Evolutionary conservation across 805 yeast species (phyloP), one percentile per base, ranked within the genome.

Genomic region (Blastobotrys peoriensis): DNA sequence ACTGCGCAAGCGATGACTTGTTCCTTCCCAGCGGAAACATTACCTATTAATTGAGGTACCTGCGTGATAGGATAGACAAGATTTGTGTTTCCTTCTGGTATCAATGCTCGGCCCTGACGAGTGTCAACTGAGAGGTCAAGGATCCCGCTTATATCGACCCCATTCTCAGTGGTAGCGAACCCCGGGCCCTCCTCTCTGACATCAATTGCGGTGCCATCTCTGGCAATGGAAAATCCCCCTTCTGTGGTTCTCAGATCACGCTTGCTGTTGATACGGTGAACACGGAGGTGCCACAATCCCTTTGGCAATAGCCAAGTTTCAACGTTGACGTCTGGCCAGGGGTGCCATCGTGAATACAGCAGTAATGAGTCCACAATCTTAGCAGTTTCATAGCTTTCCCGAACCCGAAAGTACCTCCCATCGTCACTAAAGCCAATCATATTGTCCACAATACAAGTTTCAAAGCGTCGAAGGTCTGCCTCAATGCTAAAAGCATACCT

Each of bases 401-500:
- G 17, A 18, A 46, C 44, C 21, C 52, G 34, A 45, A 40, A 43
- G 30, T 39, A 37, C 36, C 25, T 23, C 17, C 46, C 51, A 36
- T 56, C 60, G 13, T 46, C 51, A 10, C 51, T 38, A 28, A 56
- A 43, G 3, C 49, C 58, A 15, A 54, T 27, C 50, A 46, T 50
- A 33, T 27, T 52, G 41, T 54, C 58, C 15, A 47, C 46, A 3
- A 44, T 52, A 28, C 51, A 45, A 22, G 38, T 43, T 4, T 41
- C 19, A 17, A 51, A 46, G 13, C 40, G 15, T 2, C 42, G 38
- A n/a, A 17, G 21, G 17, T 44, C 44, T 20, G 46, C 36, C 38
- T 54, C 49, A n/a, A 54, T 43, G 22, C 54, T 45, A 38, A 56
- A 53, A 6, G 52, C 58, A 40, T 53, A 56, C 18, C 48, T 27